These are phyloP conservation scores for Ogataea angusta DNA, from an alignment of 805 yeast species.

Conservation along the genomic window DNA sequence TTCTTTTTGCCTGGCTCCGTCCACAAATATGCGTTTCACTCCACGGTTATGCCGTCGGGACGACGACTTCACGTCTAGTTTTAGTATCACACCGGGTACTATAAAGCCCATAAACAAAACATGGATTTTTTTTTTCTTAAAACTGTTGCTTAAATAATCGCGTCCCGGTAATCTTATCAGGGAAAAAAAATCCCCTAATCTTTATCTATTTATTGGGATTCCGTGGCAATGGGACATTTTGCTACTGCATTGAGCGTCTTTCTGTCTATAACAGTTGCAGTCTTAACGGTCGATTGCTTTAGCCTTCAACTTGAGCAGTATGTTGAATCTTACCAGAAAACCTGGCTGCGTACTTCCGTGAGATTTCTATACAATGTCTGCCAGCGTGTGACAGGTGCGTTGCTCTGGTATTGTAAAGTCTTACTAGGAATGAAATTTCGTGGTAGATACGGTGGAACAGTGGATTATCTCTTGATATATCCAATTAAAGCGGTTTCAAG, in stretches of 20 bases:
- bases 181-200: background rate
- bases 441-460: conserved; percentile 24
- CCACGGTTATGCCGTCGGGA: conserved; percentile 6
- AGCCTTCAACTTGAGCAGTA: conserved; percentile 7
- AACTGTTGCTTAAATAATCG: background rate
- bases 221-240: background rate
- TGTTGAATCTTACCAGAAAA: conserved; percentile 12
- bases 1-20: conserved; percentile 1
- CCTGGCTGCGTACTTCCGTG: conserved; percentile 6
- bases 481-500: conserved; percentile 30
- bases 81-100: conserved; percentile 11
- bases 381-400: conserved; percentile 2
- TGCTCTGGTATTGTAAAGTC: background rate
- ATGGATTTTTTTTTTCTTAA: background rate
- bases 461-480: conserved; percentile 27
- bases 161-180: conserved; percentile 1
- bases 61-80: conserved; percentile 4
- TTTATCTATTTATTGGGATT: background rate
- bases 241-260: conserved; percentile 1
- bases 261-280: background rate
- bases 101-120: conserved; percentile 11
- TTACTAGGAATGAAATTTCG: conserved; percentile 1
- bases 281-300: conserved; percentile 4
- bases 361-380: conserved; percentile 14
- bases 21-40: conserved; percentile 8